phyloP scores from a whole-genome alignment of 2,329 filamentous ascomycete species.

The Drechslerella coelobrocha region DNA sequence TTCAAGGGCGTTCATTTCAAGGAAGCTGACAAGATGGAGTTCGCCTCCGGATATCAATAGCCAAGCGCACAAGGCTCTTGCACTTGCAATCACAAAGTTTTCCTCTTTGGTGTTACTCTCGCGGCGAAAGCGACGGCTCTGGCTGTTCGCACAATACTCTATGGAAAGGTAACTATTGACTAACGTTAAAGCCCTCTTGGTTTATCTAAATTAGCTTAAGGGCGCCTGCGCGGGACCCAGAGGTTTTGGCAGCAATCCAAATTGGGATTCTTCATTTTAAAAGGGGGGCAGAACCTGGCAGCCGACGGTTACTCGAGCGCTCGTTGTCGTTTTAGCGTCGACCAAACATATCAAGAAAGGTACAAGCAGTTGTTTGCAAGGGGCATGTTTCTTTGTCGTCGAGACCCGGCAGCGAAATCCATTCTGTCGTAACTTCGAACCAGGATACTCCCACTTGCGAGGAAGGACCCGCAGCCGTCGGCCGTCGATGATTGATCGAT shows the following conservation, averaged over 20 bases:
- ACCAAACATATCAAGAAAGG: background rate
- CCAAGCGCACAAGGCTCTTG: background rate
- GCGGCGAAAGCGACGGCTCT: background rate
- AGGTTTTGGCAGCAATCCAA: background rate
- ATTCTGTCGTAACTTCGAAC: background rate
- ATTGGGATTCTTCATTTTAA: background rate
- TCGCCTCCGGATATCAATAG: background rate
- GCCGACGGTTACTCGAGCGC: background rate
- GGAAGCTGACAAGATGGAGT: background rate
- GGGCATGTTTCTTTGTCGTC: background rate
- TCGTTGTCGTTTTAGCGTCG: background rate
- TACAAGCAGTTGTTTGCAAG: background rate
- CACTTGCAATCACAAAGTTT: slow-evolving; percentile 2
- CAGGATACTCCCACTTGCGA: background rate
- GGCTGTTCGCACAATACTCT: background rate
- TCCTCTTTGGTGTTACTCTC: background rate
- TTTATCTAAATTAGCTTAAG: background rate
- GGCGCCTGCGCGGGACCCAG: background rate
- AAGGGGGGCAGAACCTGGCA: background rate
- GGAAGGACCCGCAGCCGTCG: background rate
- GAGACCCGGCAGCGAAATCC: background rate
- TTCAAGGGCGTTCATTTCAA: background rate
- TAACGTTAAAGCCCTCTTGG: background rate
- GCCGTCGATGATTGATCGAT: background rate
- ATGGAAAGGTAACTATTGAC: background rate